phyloP scores from a whole-genome alignment of 208 protist genomes.

The Trypanosoma boissoni region DNA sequence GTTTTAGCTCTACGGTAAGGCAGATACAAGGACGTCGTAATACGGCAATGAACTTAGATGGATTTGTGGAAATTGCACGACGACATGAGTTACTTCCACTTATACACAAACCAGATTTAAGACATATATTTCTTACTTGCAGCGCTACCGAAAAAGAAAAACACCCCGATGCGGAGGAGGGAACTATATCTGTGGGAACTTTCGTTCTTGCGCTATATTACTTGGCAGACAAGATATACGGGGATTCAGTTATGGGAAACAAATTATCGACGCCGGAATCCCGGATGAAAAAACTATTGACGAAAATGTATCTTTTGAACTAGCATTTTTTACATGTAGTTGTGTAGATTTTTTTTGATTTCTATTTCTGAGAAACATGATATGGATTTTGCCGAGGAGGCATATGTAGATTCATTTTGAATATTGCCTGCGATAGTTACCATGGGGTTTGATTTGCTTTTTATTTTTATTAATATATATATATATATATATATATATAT shows the following conservation, averaged over 20 bases:
- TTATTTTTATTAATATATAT: neutral
- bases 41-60: slow-evolving; percentile 38
- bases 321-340: neutral
- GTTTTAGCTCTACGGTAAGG: slow-evolving; percentile 27
- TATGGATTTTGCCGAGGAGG: too few species aligned
- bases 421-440: neutral
- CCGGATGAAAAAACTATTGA: slow-evolving; percentile 51
- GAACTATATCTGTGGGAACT: slow-evolving; percentile 27
- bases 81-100: slow-evolving; percentile 45
- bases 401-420: neutral
- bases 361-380: too few species aligned
- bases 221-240: slow-evolving; percentile 58
- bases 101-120: slow-evolving; percentile 35
- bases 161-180: slow-evolving; percentile 13
- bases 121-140: slow-evolving; percentile 45
- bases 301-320: slow-evolving; percentile 63
- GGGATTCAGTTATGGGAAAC: slow-evolving; percentile 26
- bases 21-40: slow-evolving; percentile 16
- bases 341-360: too few species aligned
- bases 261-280: slow-evolving; percentile 45
- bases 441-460: neutral
- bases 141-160: slow-evolving; percentile 16
- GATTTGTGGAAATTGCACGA: slow-evolving; percentile 37
- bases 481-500: slow-evolving; percentile 1
- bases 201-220: slow-evolving; percentile 47